These are phyloP conservation scores for Lathyrus oleraceus DNA, from an alignment of 306 rosid genomes.

Conservation along the genomic window DNA sequence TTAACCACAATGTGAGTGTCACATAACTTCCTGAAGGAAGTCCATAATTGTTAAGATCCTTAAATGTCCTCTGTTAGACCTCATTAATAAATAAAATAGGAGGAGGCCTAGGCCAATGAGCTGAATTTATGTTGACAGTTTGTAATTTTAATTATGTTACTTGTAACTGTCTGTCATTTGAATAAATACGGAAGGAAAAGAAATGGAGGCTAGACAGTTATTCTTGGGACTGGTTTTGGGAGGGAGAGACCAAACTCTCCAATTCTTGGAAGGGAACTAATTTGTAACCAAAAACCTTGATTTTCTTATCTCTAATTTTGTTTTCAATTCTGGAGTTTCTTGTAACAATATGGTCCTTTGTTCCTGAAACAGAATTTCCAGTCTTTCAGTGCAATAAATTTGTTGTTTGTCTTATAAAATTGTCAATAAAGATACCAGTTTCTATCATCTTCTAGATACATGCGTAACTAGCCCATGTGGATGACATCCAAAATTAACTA, in stretches of 20 bases:
- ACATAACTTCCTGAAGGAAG: background rate
- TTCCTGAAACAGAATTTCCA: background rate
- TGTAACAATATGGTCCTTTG: background rate
- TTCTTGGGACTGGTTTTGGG: too few species aligned
- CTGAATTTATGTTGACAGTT: too few species aligned
- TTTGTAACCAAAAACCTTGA: background rate
- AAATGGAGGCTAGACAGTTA: too few species aligned
- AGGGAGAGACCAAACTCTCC: too few species aligned
- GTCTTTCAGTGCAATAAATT: background rate
- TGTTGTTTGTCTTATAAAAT: background rate
- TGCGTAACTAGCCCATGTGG: slow-evolving; percentile 4
- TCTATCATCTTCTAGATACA: slow-evolving; percentile 10
- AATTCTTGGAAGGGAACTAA: too few species aligned
- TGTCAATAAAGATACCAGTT: background rate
- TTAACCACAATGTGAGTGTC: too few species aligned
- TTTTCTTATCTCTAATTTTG: background rate
- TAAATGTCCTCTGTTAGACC: too few species aligned
- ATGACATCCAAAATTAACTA: background rate
- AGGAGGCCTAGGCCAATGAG: too few species aligned
- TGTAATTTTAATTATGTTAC: too few species aligned
- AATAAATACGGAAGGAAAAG: too few species aligned
- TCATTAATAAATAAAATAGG: too few species aligned
- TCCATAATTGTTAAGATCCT: background rate
- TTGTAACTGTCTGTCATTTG: too few species aligned
- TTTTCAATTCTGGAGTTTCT: background rate